These are phyloP conservation scores for Erysimum cheiranthoides DNA, from an alignment of 345 rosid species.

Conservation along the genomic window DNA sequence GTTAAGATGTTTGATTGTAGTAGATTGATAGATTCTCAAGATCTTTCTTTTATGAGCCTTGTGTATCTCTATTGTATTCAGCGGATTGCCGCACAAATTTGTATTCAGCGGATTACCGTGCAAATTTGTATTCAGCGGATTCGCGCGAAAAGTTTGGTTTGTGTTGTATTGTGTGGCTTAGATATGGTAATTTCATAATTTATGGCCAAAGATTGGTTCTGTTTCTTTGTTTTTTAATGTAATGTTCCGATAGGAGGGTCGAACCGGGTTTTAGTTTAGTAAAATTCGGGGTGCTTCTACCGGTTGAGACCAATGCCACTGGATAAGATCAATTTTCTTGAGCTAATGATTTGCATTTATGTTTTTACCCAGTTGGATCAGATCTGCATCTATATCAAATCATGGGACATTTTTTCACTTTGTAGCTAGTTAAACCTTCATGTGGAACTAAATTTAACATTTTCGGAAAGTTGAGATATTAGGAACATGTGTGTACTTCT, in stretches of 20 bases:
- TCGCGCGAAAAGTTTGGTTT: neutral
- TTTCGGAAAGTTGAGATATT: neutral
- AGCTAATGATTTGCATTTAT: constrained; percentile 30
- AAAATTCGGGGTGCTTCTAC: neutral
- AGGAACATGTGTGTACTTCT: constrained; percentile 6
- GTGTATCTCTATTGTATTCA: constrained; percentile 11
- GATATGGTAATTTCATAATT: constrained; percentile 4
- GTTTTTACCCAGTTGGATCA: constrained; percentile 17
- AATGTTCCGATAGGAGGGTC: neutral
- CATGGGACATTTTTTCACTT: neutral
- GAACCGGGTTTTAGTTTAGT: constrained; percentile 33
- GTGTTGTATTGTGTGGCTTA: neutral
- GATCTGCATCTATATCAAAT: constrained; percentile 23
- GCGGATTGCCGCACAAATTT: neutral
- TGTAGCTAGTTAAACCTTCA: constrained; percentile 5
- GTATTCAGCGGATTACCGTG: neutral
- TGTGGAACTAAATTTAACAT: constrained; percentile 22
- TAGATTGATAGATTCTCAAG: constrained; percentile 24
- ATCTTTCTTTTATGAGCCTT: constrained; percentile 1
- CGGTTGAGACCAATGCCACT: constrained; percentile 9
- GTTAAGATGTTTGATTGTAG: constrained; percentile 23
- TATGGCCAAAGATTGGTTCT: constrained; percentile 20
- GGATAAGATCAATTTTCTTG: constrained; percentile 7
- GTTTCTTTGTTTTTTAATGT: neutral
- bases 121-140: neutral